These are phyloP conservation scores for Ceratocystis variospora DNA, from an alignment of 2,329 filamentous ascomycete genomes.

Conservation along the genomic window DNA sequence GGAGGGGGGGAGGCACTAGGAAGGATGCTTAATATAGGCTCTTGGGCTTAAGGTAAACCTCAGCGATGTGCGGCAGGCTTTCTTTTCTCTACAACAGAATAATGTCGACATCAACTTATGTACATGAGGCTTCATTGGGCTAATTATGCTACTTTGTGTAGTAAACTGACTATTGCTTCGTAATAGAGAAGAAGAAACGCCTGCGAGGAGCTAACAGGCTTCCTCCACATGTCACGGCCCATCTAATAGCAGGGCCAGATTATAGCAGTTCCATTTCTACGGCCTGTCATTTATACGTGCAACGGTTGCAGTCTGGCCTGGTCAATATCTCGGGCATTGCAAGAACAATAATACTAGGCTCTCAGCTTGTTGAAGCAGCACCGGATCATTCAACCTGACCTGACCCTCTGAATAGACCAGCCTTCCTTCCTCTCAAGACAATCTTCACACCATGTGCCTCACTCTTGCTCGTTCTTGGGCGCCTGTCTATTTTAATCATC, in stretches of 20 bases:
- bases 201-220: background rate
- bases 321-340: background rate
- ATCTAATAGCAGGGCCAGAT: background rate
- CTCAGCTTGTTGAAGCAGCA: background rate
- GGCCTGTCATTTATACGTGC: background rate
- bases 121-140: background rate
- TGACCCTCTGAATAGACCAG: background rate
- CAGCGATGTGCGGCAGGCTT: background rate
- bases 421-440: background rate
- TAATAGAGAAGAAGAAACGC: background rate
- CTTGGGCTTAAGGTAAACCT: background rate
- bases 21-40: constrained; percentile 2
- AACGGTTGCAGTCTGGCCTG: background rate
- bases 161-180: background rate
- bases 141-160: background rate
- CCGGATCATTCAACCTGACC: background rate
- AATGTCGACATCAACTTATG: background rate
- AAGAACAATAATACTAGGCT: background rate
- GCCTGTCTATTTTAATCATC: constrained; percentile 5
- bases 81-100: background rate
- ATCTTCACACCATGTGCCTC: background rate
- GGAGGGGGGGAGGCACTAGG: background rate
- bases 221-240: background rate
- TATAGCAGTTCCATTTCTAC: constrained; percentile 1
- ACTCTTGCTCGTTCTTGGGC: background rate